These are phyloP conservation scores for Suillus alpinus DNA, from an alignment of 768 basidiomycete species.

Conservation along the genomic window DNA sequence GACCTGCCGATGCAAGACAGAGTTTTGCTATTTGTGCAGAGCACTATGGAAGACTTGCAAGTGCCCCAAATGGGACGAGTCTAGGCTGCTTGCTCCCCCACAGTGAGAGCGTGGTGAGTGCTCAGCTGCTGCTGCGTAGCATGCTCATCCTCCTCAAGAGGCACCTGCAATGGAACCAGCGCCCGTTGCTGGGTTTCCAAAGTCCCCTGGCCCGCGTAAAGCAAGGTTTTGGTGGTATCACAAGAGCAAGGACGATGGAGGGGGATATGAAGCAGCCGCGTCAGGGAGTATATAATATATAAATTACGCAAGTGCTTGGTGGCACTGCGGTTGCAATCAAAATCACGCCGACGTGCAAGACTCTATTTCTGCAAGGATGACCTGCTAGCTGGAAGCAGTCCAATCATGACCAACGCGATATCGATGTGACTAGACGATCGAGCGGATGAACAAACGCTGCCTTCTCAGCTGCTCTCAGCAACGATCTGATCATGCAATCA, in stretches of 20 bases:
- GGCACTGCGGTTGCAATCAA: too few relatives aligned
- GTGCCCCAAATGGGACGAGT: slow-evolving; percentile 69
- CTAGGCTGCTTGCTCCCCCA: slow-evolving; percentile 24
- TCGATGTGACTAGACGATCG: too few relatives aligned
- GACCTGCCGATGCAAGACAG: slow-evolving; percentile 36
- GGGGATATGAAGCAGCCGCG: not conserved
- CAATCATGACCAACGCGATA: too few relatives aligned
- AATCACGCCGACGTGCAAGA: too few relatives aligned
- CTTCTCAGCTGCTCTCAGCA: too few relatives aligned
- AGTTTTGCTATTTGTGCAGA: slow-evolving; percentile 48
- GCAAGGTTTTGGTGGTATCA: not conserved
- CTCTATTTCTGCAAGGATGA: too few relatives aligned
- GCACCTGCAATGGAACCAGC: not conserved
- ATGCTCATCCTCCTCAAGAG: slow-evolving; percentile 24
- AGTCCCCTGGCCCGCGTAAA: not conserved
- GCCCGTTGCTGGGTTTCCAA: not conserved
- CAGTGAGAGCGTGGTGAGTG: slow-evolving; percentile 42
- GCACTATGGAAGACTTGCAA: slow-evolving; percentile 60
- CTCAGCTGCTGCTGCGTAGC: slow-evolving; percentile 29
- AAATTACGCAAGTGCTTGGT: not conserved
- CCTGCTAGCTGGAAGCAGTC: too few relatives aligned
- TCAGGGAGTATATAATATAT: not conserved
- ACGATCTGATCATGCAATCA: too few relatives aligned
- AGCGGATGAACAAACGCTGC: too few relatives aligned
- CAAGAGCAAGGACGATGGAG: not conserved